Conservation (phyloP, 108 stramenopile genomes). For the Pseudonitzschia multiseries region DNA sequence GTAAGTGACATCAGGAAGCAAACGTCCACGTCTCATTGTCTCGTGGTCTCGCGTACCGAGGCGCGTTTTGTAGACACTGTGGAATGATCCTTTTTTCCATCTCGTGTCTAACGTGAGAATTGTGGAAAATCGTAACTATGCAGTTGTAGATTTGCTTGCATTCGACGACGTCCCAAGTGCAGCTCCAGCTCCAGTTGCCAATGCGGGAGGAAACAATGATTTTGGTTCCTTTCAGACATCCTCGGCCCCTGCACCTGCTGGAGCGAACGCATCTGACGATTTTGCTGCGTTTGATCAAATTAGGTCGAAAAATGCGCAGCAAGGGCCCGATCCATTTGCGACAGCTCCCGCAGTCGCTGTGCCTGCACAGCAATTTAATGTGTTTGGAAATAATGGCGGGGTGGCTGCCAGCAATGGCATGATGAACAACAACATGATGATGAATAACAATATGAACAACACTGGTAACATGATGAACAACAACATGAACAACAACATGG, state of each 20-base stretch:
- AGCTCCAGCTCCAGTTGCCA: constrained; percentile 31
- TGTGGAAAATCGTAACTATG: background rate
- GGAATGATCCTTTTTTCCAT: background rate
- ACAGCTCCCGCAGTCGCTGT: constrained; percentile 33
- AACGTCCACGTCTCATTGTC: no score
- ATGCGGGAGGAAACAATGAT: constrained; percentile 16
- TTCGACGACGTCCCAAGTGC: constrained; percentile 56
- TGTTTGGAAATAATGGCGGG: constrained; percentile 45
- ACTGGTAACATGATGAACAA: constrained; percentile 4
- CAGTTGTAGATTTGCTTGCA: constrained; percentile 70
- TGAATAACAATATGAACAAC: constrained; percentile 12
- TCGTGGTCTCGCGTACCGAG: background rate
- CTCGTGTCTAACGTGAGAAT: background rate
- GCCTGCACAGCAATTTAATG: constrained; percentile 50
- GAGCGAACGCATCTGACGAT: constrained; percentile 33
- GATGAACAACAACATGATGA: constrained; percentile 22
- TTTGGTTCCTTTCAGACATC: constrained; percentile 39
- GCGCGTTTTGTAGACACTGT: background rate
- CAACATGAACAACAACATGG: constrained; percentile 7
- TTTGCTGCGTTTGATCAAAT: constrained; percentile 48
- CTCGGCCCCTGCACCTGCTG: constrained; percentile 40
- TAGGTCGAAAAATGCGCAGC: constrained; percentile 23
- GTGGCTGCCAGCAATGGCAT: constrained; percentile 13
- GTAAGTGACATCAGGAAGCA: constrained; percentile 23
- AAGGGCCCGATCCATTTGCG: constrained; percentile 35